Evolutionary conservation across 2,329 filamentous ascomycete genomes (phyloP).

Genomic region (Pseudogymnoascus sp.): DNA sequence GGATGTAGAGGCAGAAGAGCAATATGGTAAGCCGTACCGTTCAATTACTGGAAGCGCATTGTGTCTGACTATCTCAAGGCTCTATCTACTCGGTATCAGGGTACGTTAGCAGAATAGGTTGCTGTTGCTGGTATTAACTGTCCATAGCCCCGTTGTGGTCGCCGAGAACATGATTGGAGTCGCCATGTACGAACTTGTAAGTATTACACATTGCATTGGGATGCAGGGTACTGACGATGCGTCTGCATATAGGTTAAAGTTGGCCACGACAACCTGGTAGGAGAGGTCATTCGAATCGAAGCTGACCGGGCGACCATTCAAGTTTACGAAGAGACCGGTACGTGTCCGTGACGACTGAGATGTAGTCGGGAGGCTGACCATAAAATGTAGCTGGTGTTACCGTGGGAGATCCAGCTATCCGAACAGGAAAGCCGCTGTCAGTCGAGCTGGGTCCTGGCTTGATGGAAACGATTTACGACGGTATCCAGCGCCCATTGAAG

Average conservation of each 20-base stretch:
- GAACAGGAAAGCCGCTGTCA: conserved; percentile 91
- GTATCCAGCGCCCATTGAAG: conserved; percentile 91
- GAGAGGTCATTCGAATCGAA: conserved; percentile 97
- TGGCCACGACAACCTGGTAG: conserved; percentile 83
- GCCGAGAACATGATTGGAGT: conserved; percentile 98
- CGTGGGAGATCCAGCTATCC: conserved; percentile 84
- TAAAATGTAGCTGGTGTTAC: conserved; percentile 70
- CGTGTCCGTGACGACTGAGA: conserved; percentile 21
- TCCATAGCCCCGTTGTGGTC: conserved; percentile 74
- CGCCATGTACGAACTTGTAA: conserved; percentile 98
- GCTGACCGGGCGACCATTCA: conserved; percentile 94
- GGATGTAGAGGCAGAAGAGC: conserved; percentile 41
- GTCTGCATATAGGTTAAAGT: conserved; percentile 68
- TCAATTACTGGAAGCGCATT: conserved; percentile 11
- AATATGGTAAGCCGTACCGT: conserved; percentile 42
- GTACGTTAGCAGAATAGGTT: conserved; percentile 30
- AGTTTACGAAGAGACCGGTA: conserved; percentile 98
- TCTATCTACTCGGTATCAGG: conserved; percentile 65
- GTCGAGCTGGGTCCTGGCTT: conserved; percentile 95
- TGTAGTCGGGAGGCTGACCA: conserved; percentile 16
- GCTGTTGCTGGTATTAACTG: conserved; percentile 17
- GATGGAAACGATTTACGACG: conserved; percentile 99
- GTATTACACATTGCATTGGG: conserved; percentile 27
- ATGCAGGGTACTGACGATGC: neutral
- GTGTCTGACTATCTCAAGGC: conserved; percentile 34